Evolutionary conservation across 495 filamentous ascomycete genomes (phyloP).

Genomic region (Aspergillus funiculosus): DNA sequence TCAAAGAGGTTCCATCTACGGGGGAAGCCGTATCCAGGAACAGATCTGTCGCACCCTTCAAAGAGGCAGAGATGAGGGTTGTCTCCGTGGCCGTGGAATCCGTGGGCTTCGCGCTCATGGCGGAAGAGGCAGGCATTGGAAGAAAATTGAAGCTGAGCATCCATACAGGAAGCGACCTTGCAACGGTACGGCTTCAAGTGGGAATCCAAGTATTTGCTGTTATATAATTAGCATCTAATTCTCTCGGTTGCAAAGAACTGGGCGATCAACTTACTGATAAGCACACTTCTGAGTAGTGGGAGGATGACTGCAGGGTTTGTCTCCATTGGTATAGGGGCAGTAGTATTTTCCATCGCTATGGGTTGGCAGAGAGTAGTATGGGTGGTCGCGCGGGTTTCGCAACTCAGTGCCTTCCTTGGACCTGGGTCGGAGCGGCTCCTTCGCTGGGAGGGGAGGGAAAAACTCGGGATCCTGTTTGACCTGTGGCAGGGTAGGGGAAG

Average conservation of each 20-base stretch:
- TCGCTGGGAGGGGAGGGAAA: slow-evolving; percentile 34
- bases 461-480: slow-evolving; percentile 37
- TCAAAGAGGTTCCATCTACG: slow-evolving; percentile 89
- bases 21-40: slow-evolving; percentile 78
- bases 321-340: slow-evolving; percentile 72
- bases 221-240: slow-evolving; percentile 21
- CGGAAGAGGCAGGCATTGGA: slow-evolving; percentile 93
- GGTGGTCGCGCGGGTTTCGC: slow-evolving; percentile 70
- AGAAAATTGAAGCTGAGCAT: slow-evolving; percentile 67
- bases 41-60: slow-evolving; percentile 74
- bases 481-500: slow-evolving; percentile 30
- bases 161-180: slow-evolving; percentile 71
- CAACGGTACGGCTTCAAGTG: slow-evolving; percentile 92
- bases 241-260: not conserved
- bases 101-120: slow-evolving; percentile 90
- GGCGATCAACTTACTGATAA: slow-evolving; percentile 69
- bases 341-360: slow-evolving; percentile 76
- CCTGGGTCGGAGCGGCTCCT: slow-evolving; percentile 36
- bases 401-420: slow-evolving; percentile 44
- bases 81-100: slow-evolving; percentile 88
- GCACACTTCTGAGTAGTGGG: slow-evolving; percentile 93
- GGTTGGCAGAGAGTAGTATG: slow-evolving; percentile 66
- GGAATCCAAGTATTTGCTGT: slow-evolving; percentile 90
- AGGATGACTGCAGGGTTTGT: slow-evolving; percentile 72
- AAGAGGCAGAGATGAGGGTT: slow-evolving; percentile 83